These are phyloP conservation scores for Paradendryphiella salina DNA, from an alignment of 2,329 filamentous ascomycete genomes.

Conservation along the genomic window DNA sequence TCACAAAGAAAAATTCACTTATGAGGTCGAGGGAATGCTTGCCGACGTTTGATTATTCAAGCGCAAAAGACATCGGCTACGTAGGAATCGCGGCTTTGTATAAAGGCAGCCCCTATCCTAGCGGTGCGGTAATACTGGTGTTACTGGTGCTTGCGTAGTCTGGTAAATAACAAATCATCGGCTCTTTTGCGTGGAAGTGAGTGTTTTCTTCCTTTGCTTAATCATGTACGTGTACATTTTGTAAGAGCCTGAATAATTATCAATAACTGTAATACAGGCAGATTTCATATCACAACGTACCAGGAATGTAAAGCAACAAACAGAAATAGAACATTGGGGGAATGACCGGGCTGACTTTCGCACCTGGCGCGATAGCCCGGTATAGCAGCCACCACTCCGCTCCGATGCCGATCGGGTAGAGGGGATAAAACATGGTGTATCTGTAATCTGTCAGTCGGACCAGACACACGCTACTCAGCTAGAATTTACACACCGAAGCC, in stretches of 20 bases:
- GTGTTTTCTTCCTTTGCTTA: constrained; percentile 28
- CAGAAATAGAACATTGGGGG: constrained; percentile 27
- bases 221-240: constrained; percentile 38
- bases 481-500: constrained; percentile 23
- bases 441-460: constrained; percentile 1
- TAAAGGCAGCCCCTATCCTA: too few species aligned
- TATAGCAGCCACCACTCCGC: constrained; percentile 36
- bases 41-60: too few species aligned
- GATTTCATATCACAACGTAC: constrained; percentile 10
- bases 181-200: constrained; percentile 8
- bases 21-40: too few species aligned
- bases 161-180: neutral
- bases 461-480: neutral
- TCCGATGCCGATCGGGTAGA: constrained; percentile 36
- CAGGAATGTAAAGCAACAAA: constrained; percentile 29
- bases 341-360: constrained; percentile 15
- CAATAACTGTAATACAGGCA: too few species aligned
- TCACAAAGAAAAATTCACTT: too few species aligned
- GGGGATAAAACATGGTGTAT: constrained; percentile 30
- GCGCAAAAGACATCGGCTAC: too few species aligned
- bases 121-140: too few species aligned
- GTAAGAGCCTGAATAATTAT: constrained; percentile 23
- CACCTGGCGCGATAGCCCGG: constrained; percentile 15
- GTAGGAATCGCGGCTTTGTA: too few species aligned
- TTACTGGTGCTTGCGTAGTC: too few species aligned